These are phyloP conservation scores for Candida alai DNA, from an alignment of 805 yeast species.

Conservation along the genomic window DNA sequence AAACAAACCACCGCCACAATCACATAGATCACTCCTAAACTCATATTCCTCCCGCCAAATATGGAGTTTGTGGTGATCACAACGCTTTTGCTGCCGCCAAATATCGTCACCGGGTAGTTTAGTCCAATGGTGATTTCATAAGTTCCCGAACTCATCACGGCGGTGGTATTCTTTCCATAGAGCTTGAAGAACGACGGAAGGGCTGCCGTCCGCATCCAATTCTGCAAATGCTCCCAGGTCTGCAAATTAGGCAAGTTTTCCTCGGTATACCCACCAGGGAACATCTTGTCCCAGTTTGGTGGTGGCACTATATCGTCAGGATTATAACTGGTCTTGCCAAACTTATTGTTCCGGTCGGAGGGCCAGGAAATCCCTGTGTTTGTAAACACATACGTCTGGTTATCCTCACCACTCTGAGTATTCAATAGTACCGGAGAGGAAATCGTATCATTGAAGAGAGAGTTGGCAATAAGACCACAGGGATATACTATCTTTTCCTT, in stretches of 20 bases:
- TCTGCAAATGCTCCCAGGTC: conserved; percentile 79
- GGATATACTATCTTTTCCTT: conserved; percentile 62
- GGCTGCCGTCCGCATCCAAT: conserved; percentile 98
- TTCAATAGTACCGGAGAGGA: conserved; percentile 47
- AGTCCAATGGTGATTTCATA: conserved; percentile 65
- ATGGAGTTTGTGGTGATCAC: conserved; percentile 78
- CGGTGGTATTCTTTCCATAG: conserved; percentile 67
- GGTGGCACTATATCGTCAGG: conserved; percentile 83
- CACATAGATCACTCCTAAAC: conserved; percentile 79
- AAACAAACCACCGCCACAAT: conserved; percentile 78
- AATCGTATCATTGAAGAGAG: conserved; percentile 86
- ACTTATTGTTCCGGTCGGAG: conserved; percentile 63
- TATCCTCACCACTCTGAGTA: conserved; percentile 38
- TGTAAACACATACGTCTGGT: conserved; percentile 43
- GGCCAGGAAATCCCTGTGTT: conserved; percentile 78
- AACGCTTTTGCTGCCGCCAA: conserved; percentile 85
- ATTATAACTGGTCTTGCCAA: conserved; percentile 67
- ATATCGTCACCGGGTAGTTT: conserved; percentile 77
- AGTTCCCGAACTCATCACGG: conserved; percentile 56
- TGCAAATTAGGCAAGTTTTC: conserved; percentile 75
- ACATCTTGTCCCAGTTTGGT: conserved; percentile 78
- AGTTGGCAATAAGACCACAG: conserved; percentile 93
- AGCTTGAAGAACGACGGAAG: conserved; percentile 84
- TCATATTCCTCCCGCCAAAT: conserved; percentile 84
- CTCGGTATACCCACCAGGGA: conserved; percentile 85